Evolutionary conservation across 1,139 yeast genomes (phyloP), one percentile per base, ranked within the genome.

Genomic region (Schwanniomyces etchellsii): DNA sequence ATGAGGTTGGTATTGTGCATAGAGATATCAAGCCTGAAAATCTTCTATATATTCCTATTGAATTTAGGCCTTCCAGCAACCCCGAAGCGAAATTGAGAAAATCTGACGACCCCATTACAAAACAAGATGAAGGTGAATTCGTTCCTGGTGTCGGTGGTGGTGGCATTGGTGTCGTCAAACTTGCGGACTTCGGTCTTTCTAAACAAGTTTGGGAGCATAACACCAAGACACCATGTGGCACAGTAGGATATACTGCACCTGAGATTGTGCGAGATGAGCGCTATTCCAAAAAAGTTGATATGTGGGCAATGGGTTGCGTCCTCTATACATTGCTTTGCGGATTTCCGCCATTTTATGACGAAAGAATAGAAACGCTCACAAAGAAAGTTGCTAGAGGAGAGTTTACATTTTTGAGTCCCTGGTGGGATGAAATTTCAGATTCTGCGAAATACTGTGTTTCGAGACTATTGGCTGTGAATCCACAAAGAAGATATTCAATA

Each of bases 391-490:
- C 77, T 23, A 60, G 58, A 29, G 81, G 81, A 24, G 76, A 74
- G 37, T 74, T 65, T 50, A 67, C 75, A 16, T 74, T 74, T 39
- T 60, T 74, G 42, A 57, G 68, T 28, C 81, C 81, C 5, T 74
- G 81, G 81, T 74, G 79, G 75, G 80, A 74, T 48, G 81, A 74
- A 48, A 74, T 74, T 24, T 63, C 74, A 15, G 47, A 50, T 16
- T 77, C 57, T 11, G 79, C 80, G 20, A 74, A 71, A 42, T 64
- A 73, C 44, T 78, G 94, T 56, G 95, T 89, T 6, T 56, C 76
- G 4, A 77, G 71, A 45, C 64, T 89, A 35, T 62, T 89, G 33
- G 86, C 94, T 2, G 95, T 88, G 16, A 86, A 88, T 50, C 96
- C 96, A 2, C 58, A 63, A 11, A 65, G 70, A 35, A 70, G 97